Evolutionary conservation across 2,329 filamentous ascomycete species (phyloP), one percentile per base, ranked within the genome.

Genomic region (Teratosphaeria zuluensis): DNA sequence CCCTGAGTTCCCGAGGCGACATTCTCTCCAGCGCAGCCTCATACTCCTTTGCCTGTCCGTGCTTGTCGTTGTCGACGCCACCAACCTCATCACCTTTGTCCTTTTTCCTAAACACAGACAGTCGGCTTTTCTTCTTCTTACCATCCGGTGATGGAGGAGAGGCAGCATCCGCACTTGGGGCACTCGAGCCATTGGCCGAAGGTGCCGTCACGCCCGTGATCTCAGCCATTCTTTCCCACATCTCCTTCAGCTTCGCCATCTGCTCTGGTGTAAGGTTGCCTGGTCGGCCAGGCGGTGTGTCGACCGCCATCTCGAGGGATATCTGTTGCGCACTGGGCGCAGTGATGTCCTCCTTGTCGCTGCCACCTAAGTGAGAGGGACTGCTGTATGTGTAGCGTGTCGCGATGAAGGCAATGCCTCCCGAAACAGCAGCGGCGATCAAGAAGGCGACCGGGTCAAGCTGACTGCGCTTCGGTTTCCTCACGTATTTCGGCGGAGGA

Each of bases 201-300:
- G 52, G 12, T 35, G 30, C 31, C 24, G 52, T 30, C 19, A 31
- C 52, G 31, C 87, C 89, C 70, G 88, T 91, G 52, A 96, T 80
- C 62, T 88, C 86, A 64, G 95, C 81, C 46, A 90, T 81, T 57
- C 85, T 78, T 14, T 81, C 75, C 94, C 94, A 99, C 65, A 97
- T 82, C 73, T 95, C 88, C 68, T 87, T 88, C 59, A 99, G 78
- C 76, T 95, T 96, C 63, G 83, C 82, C 68, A 96, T 90, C 76
- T 99, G 86, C 62, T 96, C 92, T 2, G 84, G 74, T n/a, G 92
- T 96, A 59, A 99, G 80, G 66, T 89, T 96, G 60, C 90, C 91
- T 57, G 90, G 83, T 61, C 91, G 85, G 56, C 94, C 94, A 42
- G 87, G 82, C 52, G 81, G 81, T 32, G 68, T 69, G 57, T 72